Conservation (phyloP, 306 rosid species). For the Alnus glutinosa region DNA sequence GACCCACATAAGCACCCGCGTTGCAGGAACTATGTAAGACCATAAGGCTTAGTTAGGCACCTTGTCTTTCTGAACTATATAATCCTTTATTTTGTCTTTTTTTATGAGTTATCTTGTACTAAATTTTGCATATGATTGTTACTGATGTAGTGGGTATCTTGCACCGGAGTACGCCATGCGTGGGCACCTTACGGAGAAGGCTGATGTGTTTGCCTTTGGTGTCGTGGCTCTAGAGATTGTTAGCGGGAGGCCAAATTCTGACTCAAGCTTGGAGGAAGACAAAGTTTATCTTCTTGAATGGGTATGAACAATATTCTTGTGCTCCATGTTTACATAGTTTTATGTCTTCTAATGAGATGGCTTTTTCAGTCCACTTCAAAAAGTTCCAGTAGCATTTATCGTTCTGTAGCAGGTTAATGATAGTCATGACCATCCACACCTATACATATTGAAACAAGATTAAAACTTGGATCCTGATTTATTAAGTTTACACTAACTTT, state of each 20-base stretch:
- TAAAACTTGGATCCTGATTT: no score
- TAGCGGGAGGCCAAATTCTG: constrained; percentile 72
- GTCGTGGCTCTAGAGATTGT: constrained; percentile 77
- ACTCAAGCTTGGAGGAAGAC: constrained; percentile 55
- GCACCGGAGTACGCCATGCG: constrained; percentile 93
- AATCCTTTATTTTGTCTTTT: not conserved
- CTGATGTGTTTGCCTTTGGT: constrained; percentile 82
- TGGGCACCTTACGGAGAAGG: constrained; percentile 85
- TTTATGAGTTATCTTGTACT: constrained; percentile 10
- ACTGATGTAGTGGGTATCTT: constrained; percentile 68
- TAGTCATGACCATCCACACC: no score
- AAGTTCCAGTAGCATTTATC: not conserved
- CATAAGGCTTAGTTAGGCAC: not conserved
- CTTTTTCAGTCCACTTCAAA: not conserved
- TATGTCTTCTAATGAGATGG: not conserved
- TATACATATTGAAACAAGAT: no score
- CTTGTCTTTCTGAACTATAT: constrained; percentile 3
- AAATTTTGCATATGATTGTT: constrained; percentile 12
- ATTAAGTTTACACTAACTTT: no score
- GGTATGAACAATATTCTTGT: constrained; percentile 41
- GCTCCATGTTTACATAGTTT: constrained; percentile 5
- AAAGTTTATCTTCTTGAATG: constrained; percentile 73
- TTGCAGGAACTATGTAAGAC: constrained; percentile 79
- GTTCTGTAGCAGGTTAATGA: no score
- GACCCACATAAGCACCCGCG: constrained; percentile 80